These are phyloP conservation scores for Dissophora globulifera DNA, from an alignment of 192 early-diverging fungal species.

Conservation along the genomic window DNA sequence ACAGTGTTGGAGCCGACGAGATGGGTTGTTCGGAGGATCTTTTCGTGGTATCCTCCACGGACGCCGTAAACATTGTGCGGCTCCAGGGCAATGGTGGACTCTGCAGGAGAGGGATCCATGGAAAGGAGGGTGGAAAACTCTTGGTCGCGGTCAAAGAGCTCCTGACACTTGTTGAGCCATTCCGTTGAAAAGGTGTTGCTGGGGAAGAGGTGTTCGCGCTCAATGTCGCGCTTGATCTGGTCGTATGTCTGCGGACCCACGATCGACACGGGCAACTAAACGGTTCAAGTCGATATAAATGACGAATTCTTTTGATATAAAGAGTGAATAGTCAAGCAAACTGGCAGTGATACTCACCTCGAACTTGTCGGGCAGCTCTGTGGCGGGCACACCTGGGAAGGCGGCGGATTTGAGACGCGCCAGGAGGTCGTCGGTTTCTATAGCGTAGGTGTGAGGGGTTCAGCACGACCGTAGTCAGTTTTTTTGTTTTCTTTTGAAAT, in stretches of 20 bases:
- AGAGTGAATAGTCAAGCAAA: no score
- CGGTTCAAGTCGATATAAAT: no score
- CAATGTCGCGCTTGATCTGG: constrained; percentile 60
- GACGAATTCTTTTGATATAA: no score
- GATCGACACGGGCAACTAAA: constrained; percentile 39
- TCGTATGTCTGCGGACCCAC: constrained; percentile 46
- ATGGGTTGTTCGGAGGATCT: constrained; percentile 22
- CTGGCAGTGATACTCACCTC: no score
- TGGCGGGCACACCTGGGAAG: constrained; percentile 24
- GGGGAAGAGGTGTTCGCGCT: constrained; percentile 65
- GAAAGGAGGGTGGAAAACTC: constrained; percentile 47
- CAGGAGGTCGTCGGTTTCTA: constrained; percentile 45
- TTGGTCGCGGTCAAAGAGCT: constrained; percentile 45
- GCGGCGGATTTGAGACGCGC: constrained; percentile 49
- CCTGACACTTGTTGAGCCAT: constrained; percentile 68
- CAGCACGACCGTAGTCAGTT: no score
- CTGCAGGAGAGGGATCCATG: constrained; percentile 57
- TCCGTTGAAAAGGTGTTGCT: constrained; percentile 60
- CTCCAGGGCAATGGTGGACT: constrained; percentile 59
- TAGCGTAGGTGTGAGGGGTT: no score
- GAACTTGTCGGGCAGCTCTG: constrained; percentile 19
- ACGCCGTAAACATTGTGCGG: constrained; percentile 64
- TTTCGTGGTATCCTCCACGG: constrained; percentile 60
- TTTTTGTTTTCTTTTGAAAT: no score
- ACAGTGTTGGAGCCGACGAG: constrained; percentile 27